Evolutionary conservation across 768 basidiomycete genomes (phyloP).

Genomic region (Mycena floridula): DNA sequence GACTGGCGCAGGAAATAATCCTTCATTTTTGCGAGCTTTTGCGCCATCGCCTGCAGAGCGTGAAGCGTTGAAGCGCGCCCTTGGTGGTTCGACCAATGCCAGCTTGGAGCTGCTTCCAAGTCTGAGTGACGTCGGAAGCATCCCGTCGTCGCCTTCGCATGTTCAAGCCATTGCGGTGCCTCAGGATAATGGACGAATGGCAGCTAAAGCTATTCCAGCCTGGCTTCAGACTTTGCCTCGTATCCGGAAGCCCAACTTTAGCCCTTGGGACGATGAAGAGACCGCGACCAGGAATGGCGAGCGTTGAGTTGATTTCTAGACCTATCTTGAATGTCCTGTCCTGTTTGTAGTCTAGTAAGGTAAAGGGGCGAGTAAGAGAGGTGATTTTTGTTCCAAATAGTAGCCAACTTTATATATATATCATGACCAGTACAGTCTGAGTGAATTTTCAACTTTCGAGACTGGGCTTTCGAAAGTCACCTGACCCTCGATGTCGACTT

Average conservation of each 20-base stretch:
- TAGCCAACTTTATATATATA: too few species aligned
- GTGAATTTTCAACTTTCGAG: too few species aligned
- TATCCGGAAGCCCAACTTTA: slow-evolving; percentile 67
- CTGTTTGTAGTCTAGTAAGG: too few species aligned
- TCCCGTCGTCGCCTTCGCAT: slow-evolving; percentile 62
- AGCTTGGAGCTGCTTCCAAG: slow-evolving; percentile 76
- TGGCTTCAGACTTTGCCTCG: slow-evolving; percentile 67
- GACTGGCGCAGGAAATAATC: slow-evolving; percentile 35
- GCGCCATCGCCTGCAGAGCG: slow-evolving; percentile 87
- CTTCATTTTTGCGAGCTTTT: slow-evolving; percentile 68
- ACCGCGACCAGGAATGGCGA: too few species aligned
- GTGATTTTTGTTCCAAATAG: too few species aligned
- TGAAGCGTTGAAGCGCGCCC: slow-evolving; percentile 73
- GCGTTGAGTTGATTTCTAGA: too few species aligned
- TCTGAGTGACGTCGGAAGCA: slow-evolving; percentile 68
- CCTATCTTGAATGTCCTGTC: too few species aligned
- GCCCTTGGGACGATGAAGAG: slow-evolving; percentile 82
- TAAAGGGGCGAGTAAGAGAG: too few species aligned
- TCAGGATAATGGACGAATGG: slow-evolving; percentile 17
- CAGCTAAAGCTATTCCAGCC: slow-evolving; percentile 44
- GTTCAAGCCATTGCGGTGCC: slow-evolving; percentile 31
- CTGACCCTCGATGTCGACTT: slow-evolving; percentile 38
- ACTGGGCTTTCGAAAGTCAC: slow-evolving; percentile 1
- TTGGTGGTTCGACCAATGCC: slow-evolving; percentile 67
- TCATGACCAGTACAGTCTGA: too few species aligned